These are phyloP conservation scores for Populus hybrid DNA, from an alignment of 441 rosid species.

Conservation along the genomic window DNA sequence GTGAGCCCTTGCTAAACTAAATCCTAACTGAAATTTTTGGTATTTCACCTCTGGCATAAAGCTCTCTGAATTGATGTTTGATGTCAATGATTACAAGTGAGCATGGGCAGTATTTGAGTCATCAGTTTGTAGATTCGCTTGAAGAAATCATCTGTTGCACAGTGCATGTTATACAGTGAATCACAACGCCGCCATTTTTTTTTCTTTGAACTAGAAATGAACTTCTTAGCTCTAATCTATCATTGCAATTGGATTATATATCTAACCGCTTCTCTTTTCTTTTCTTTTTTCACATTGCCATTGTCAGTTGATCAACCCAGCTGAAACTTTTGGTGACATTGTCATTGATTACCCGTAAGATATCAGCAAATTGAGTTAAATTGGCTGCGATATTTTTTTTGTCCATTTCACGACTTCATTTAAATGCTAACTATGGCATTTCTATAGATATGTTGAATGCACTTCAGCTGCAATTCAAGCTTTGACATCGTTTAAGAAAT, in stretches of 20 bases:
- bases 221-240: background rate
- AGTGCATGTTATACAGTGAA: background rate
- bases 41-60: background rate
- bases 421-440: constrained; percentile 18
- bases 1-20: background rate
- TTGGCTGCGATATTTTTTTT: constrained; percentile 2
- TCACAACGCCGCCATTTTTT: background rate
- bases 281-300: constrained; percentile 9
- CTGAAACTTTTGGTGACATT: constrained; percentile 99
- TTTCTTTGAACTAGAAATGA: background rate
- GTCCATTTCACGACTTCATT: constrained; percentile 10
- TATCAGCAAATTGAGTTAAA: constrained; percentile 18
- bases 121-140: background rate
- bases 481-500: constrained; percentile 40
- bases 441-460: constrained; percentile 54
- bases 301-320: constrained; percentile 86
- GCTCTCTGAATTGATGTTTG: background rate
- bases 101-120: background rate
- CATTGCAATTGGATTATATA: background rate
- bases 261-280: background rate
- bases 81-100: background rate
- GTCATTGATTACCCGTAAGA: constrained; percentile 96
- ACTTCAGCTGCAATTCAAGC: constrained; percentile 69
- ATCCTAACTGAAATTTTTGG: background rate
- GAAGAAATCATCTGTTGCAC: background rate